These are phyloP conservation scores for Eutrema heterophyllum DNA, from an alignment of 345 rosid genomes.

Conservation along the genomic window DNA sequence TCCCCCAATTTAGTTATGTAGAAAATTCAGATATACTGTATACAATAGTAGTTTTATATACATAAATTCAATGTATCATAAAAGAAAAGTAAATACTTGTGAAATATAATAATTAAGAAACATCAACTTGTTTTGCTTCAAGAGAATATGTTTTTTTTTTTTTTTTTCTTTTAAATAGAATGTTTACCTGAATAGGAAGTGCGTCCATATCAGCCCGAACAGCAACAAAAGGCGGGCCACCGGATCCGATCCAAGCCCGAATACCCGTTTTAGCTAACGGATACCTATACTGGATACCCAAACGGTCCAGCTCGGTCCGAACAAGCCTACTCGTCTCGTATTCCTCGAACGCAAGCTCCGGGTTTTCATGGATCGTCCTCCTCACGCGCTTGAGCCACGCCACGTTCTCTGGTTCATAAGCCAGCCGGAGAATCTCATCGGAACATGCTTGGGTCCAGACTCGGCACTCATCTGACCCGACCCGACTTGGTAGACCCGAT, in stretches of 20 bases:
- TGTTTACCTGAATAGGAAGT: conserved; percentile 61
- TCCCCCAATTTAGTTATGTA: neutral
- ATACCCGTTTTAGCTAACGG: conserved; percentile 74
- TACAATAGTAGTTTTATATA: no score
- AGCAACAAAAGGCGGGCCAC: conserved; percentile 71
- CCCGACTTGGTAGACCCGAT: neutral
- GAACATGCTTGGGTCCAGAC: conserved; percentile 25
- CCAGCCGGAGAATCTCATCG: conserved; percentile 32
- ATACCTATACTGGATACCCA: conserved; percentile 47
- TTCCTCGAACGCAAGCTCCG: conserved; percentile 76
- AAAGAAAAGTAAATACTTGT: neutral
- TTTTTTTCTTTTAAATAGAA: neutral
- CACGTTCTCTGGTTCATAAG: conserved; percentile 41
- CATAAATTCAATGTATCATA: no score
- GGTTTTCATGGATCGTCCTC: conserved; percentile 68
- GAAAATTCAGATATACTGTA: no score
- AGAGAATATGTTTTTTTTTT: neutral
- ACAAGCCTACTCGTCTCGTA: conserved; percentile 55
- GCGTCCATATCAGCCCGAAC: conserved; percentile 87
- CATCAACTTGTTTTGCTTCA: neutral
- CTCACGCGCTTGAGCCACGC: conserved; percentile 53
- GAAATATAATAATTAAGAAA: neutral
- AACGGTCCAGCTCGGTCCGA: conserved; percentile 47
- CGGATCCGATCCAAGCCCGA: conserved; percentile 71
- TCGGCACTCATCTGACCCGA: conserved; percentile 15